Base-by-base conservation (phyloP, 768 basidiomycete genomes). In the Suillus subluteus region DNA sequence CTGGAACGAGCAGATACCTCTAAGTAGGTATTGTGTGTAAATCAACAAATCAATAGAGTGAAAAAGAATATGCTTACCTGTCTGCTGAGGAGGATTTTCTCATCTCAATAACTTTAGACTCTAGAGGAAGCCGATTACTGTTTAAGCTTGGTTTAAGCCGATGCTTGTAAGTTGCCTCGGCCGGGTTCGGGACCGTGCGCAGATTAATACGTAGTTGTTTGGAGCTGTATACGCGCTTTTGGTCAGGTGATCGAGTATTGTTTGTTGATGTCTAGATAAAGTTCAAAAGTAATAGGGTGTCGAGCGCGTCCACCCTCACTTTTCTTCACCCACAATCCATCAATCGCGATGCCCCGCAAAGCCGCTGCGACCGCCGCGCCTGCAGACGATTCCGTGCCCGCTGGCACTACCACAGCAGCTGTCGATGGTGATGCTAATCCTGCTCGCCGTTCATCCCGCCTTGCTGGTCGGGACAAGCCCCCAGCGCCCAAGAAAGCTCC, bases 361-460 rank as follows among this genome's bases (percentile, higher is more conserved):
- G 83, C 89, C 59, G 86, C 86, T 35, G 78, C 83, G 59, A 70
- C 84, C 56, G 67, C 83, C 43, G 75, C 76, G 2, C 82, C 79
- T 30, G 75, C 80, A 62, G 78, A 81, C 32, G 26, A 61, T 41
- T 61, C 59, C 26, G 26, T 41, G 9, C 58, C 40, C 11, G 12
- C 58, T 12, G 59, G 30, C 12, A 21, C 41, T 1, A 12, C 40
- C 26, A 13, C 40, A 41, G 38, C 67, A 1, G 54, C 43, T 21
- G 79, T 79, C 54, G 82, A 83, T 52, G 59, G 59, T 13, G 59
- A 61, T 18, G 61, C 74, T 12, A 66, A 77, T 6, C 82, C 81
- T 73, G 90, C 90, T 44, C 90, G 91, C 76, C 91, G 91, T 79
- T 91, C 90, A 9, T 79, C 85, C 40, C 88, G 91, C 72, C 91